Evolutionary conservation across 23 red algal genomes (phyloP).

Genomic region (Gracilariopsis chorda): DNA sequence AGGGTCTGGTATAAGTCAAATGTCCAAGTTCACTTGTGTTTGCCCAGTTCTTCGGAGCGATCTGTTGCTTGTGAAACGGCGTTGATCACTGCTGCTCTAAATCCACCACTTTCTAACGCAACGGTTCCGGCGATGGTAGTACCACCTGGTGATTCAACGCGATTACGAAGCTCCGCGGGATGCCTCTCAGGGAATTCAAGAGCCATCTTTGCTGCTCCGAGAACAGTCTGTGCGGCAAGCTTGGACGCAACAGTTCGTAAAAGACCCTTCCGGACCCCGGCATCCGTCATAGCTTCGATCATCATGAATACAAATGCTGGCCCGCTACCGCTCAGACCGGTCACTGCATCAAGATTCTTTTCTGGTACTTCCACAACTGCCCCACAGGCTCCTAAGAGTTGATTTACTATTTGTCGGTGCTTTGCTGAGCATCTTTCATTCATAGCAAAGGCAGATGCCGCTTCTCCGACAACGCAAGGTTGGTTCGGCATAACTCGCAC

Average conservation of each 20-base stretch:
- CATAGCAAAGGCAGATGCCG: conserved; percentile 59
- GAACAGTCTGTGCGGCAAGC: conserved; percentile 85
- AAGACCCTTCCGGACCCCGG: conserved; percentile 75
- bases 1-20: no score
- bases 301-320: conserved; percentile 97
- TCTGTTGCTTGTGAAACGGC: conserved; percentile 63
- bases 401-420: conserved; percentile 25
- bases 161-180: conserved; percentile 89
- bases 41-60: conserved; percentile 67
- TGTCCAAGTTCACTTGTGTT: neutral
- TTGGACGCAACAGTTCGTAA: conserved; percentile 60
- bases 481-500: conserved; percentile 94
- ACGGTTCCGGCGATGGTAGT: conserved; percentile 85
- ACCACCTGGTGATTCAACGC: conserved; percentile 95
- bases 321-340: conserved; percentile 87
- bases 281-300: conserved; percentile 96
- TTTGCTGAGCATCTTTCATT: neutral
- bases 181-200: conserved; percentile 61
- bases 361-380: conserved; percentile 62
- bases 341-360: conserved; percentile 89
- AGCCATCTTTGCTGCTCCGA: conserved; percentile 88
- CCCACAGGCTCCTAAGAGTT: conserved; percentile 69
- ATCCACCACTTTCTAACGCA: conserved; percentile 66
- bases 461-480: conserved; percentile 78
- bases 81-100: conserved; percentile 76